Conservation (phyloP, 2,329 filamentous ascomycete genomes). For the Diplocarpon mali region DNA sequence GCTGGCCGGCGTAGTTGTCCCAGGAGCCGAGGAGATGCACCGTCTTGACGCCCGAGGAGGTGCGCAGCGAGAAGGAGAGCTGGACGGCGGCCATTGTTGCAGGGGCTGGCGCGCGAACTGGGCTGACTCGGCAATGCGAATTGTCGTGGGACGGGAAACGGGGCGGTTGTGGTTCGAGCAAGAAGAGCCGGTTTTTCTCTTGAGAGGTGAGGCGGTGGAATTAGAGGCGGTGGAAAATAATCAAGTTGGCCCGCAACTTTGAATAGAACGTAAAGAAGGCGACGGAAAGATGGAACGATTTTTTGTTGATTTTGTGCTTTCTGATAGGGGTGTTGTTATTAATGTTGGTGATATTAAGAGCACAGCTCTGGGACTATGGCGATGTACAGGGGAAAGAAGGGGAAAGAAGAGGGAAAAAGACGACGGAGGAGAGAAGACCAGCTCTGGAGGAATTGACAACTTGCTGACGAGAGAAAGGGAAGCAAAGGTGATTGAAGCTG, state of each 20-base stretch:
- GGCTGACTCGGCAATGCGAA: slow-evolving; percentile 24
- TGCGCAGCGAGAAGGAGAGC: slow-evolving; percentile 91
- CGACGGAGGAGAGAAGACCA: slow-evolving; percentile 35
- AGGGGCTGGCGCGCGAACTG: slow-evolving; percentile 15
- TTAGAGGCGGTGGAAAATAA: slow-evolving; percentile 43
- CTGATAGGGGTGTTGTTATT: too few species aligned
- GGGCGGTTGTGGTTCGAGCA: slow-evolving; percentile 29
- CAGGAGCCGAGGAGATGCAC: slow-evolving; percentile 96
- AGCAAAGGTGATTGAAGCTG: slow-evolving; percentile 16
- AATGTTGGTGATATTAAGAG: slow-evolving; percentile 33
- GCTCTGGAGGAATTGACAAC: slow-evolving; percentile 43
- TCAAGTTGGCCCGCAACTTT: slow-evolving; percentile 41
- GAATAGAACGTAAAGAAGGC: slow-evolving; percentile 25
- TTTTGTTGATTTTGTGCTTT: too few species aligned
- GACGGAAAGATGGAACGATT: too few species aligned
- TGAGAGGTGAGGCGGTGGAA: slow-evolving; percentile 22
- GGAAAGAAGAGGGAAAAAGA: slow-evolving; percentile 35
- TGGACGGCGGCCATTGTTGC: slow-evolving; percentile 77
- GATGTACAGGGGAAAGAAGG: slow-evolving; percentile 14
- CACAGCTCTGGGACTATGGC: slow-evolving; percentile 39
- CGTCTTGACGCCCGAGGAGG: slow-evolving; percentile 92
- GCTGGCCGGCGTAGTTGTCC: slow-evolving; percentile 93
- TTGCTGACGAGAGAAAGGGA: slow-evolving; percentile 51
- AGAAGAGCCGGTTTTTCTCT: slow-evolving; percentile 28
- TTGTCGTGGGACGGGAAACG: slow-evolving; percentile 24